A percentile compares a stretch with the other conserved stretches of the same genome.
Conservation (phyloP, 345 rosid genomes). For the Eucalyptus erythrocorys region DNA sequence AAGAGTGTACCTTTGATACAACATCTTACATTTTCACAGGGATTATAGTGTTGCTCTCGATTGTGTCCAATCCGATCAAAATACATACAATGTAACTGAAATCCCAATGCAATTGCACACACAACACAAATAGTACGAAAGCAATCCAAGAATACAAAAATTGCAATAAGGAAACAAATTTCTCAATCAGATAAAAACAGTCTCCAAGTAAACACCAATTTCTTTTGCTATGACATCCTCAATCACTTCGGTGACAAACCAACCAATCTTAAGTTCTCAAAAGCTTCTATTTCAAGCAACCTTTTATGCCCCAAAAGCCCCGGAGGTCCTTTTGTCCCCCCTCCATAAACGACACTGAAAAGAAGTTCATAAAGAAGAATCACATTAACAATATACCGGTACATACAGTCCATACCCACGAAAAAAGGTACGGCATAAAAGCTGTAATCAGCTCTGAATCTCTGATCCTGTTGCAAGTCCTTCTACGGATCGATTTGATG, state of each 20-base stretch:
- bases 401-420: background rate
- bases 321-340: background rate
- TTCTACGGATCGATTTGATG: slow-evolving; percentile 22
- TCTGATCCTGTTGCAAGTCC: slow-evolving; percentile 25
- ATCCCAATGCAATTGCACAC: background rate
- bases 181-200: background rate
- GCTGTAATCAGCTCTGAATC: slow-evolving; percentile 25
- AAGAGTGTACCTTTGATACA: background rate
- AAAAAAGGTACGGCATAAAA: background rate
- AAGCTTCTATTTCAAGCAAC: background rate
- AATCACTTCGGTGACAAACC: background rate
- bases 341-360: background rate
- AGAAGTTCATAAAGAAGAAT: background rate
- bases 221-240: background rate
- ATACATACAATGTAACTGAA: background rate
- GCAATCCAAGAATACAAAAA: background rate
- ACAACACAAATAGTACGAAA: background rate
- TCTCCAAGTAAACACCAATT: background rate
- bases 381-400: background rate
- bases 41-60: background rate
- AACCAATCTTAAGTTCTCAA: background rate
- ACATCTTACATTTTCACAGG: background rate
- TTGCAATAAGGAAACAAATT: background rate
- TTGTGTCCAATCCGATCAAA: background rate
- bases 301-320: background rate